Conservation (phyloP, 129 eudicot species). For the Lactuca saligna region DNA sequence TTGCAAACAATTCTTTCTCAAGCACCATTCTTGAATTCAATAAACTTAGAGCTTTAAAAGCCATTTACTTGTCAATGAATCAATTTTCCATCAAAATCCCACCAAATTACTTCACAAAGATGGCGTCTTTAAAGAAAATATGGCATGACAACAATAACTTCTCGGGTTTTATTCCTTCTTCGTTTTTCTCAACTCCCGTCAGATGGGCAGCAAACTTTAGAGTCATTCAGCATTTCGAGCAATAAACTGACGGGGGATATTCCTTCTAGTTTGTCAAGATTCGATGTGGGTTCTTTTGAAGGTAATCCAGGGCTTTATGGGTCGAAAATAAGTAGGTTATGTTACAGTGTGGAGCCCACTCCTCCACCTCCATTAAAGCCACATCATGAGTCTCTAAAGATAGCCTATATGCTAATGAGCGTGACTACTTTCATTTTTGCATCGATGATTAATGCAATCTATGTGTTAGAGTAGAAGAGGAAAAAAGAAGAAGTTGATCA, state of each 20-base stretch:
- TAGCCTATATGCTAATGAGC: too few species aligned
- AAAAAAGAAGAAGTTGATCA: too few species aligned
- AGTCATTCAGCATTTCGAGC: conserved; percentile 42
- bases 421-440: too few species aligned
- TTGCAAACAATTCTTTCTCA: conserved; percentile 47
- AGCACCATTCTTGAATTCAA: conserved; percentile 64
- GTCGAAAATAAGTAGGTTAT: conserved; percentile 32
- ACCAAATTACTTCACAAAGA: conserved; percentile 31
- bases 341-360: conserved; percentile 12
- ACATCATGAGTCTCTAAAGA: conserved; percentile 16
- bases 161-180: conserved; percentile 53
- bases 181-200: conserved; percentile 46
- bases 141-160: conserved; percentile 58
- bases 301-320: conserved; percentile 71
- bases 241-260: conserved; percentile 56
- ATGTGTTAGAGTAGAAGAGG: too few species aligned
- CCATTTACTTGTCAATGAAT: conserved; percentile 48
- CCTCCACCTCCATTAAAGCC: conserved; percentile 10
- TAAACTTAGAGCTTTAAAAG: conserved; percentile 46
- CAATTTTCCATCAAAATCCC: conserved; percentile 59
- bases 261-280: conserved; percentile 46
- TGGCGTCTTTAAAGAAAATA: conserved; percentile 56
- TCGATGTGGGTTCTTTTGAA: conserved; percentile 34
- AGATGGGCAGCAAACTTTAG: conserved; percentile 40
- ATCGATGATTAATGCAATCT: too few species aligned